A percentile compares a stretch with the other conserved stretches of the same genome.
These are phyloP conservation scores for Mollisiaceae sp. DNA, from an alignment of 2,329 filamentous ascomycete species.

Conservation along the genomic window DNA sequence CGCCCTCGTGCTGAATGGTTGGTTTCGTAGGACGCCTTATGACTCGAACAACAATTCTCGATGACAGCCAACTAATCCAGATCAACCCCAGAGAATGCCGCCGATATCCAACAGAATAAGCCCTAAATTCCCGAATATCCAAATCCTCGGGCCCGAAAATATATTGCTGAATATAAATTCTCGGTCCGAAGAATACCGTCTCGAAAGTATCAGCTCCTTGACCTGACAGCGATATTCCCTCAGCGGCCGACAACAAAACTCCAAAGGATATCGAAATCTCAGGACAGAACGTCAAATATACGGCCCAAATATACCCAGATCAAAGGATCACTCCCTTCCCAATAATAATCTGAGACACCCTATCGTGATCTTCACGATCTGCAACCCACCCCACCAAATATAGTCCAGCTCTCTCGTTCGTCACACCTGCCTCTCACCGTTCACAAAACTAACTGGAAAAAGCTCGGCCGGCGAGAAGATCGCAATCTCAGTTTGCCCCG, in stretches of 20 bases:
- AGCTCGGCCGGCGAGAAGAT: constrained; percentile 2
- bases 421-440: background rate
- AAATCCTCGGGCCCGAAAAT: background rate
- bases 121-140: background rate
- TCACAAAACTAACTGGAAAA: background rate
- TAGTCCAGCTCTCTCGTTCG: background rate
- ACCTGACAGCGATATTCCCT: background rate
- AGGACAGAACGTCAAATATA: background rate
- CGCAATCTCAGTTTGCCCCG: background rate
- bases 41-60: background rate
- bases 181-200: background rate
- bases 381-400: background rate
- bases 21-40: background rate
- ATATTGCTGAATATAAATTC: background rate
- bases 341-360: background rate
- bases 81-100: background rate
- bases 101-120: background rate
- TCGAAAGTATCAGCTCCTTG: background rate
- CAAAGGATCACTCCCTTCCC: background rate
- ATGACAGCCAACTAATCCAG: background rate
- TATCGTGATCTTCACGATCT: constrained; percentile 1
- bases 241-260: background rate
- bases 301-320: background rate
- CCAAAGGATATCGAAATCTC: constrained; percentile 1
- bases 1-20: background rate